Conservation (phyloP, 192 early-diverging fungal genomes). For the Diversispora epigaea region DNA sequence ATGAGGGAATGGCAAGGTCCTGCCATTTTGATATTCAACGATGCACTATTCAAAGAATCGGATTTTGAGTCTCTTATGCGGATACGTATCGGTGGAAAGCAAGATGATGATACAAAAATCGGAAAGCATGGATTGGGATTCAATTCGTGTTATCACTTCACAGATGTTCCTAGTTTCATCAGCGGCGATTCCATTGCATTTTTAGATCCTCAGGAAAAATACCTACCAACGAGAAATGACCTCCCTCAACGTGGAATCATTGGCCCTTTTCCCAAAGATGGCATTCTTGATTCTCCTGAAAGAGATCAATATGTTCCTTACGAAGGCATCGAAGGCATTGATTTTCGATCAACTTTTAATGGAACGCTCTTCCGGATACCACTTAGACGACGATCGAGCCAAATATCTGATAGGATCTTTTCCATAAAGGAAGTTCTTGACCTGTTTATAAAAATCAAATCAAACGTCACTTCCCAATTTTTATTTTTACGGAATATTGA, state of each 20-base stretch:
- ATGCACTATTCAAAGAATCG: slow-evolving; percentile 23
- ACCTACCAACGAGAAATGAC: background rate
- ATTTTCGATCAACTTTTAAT: slow-evolving; percentile 23
- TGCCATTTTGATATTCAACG: slow-evolving; percentile 32
- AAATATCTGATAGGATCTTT: background rate
- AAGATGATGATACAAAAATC: slow-evolving; percentile 6
- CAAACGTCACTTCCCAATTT: background rate
- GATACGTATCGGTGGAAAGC: slow-evolving; percentile 32
- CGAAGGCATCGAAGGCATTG: background rate
- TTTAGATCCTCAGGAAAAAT: slow-evolving; percentile 29
- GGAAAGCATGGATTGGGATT: slow-evolving; percentile 16
- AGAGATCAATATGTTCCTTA: slow-evolving; percentile 26
- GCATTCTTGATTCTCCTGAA: background rate
- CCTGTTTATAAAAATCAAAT: background rate
- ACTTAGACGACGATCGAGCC: background rate
- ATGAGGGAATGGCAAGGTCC: slow-evolving; percentile 35
- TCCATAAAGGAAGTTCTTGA: background rate
- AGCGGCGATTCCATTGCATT: slow-evolving; percentile 21
- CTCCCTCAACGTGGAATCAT: background rate
- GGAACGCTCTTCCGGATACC: slow-evolving; percentile 35
- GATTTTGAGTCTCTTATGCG: slow-evolving; percentile 25
- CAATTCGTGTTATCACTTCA: slow-evolving; percentile 22
- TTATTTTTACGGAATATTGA: background rate
- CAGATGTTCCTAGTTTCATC: slow-evolving; percentile 33
- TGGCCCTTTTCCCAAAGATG: background rate